phyloP scores from a whole-genome alignment of 441 rosid species.

The Croton setiger region DNA sequence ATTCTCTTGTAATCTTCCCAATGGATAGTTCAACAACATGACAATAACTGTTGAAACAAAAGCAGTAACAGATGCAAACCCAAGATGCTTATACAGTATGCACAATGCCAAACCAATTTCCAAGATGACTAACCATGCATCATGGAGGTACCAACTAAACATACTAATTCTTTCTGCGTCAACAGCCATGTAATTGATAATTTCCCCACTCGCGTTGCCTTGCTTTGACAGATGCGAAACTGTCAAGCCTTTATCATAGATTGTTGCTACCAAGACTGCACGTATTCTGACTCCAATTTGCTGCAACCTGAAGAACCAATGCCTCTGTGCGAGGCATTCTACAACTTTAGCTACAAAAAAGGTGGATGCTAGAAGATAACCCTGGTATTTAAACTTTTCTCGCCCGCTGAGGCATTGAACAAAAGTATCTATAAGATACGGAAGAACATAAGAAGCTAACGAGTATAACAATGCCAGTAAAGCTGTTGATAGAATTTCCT shows the following conservation, averaged over 20 bases:
- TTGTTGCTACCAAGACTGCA: constrained; percentile 36
- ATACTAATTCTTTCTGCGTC: constrained; percentile 57
- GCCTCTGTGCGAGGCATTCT: constrained; percentile 42
- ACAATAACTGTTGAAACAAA: constrained; percentile 40
- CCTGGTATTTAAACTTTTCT: constrained; percentile 39
- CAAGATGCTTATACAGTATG: constrained; percentile 53
- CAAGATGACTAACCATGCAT: constrained; percentile 44
- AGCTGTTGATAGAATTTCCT: constrained; percentile 51
- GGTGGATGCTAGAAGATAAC: constrained; percentile 39
- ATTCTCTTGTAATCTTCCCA: constrained; percentile 42
- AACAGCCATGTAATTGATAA: constrained; percentile 59
- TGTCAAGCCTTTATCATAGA: constrained; percentile 54
- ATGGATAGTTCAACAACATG: constrained; percentile 50
- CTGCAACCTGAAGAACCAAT: constrained; percentile 45
- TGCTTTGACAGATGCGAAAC: constrained; percentile 48
- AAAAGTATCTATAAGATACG: constrained; percentile 62
- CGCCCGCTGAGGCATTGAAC: constrained; percentile 64
- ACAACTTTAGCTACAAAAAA: constrained; percentile 51
- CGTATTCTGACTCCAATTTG: constrained; percentile 43
- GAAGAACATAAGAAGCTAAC: constrained; percentile 59
- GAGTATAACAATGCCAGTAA: constrained; percentile 41
- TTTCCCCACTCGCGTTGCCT: constrained; percentile 55
- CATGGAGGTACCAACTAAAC: constrained; percentile 50
- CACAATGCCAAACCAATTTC: constrained; percentile 47
- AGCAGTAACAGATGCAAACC: constrained; percentile 51